Evolutionary conservation across 1,284 basidiomycete genomes (phyloP).

Genomic region (Ustilago sp.): DNA sequence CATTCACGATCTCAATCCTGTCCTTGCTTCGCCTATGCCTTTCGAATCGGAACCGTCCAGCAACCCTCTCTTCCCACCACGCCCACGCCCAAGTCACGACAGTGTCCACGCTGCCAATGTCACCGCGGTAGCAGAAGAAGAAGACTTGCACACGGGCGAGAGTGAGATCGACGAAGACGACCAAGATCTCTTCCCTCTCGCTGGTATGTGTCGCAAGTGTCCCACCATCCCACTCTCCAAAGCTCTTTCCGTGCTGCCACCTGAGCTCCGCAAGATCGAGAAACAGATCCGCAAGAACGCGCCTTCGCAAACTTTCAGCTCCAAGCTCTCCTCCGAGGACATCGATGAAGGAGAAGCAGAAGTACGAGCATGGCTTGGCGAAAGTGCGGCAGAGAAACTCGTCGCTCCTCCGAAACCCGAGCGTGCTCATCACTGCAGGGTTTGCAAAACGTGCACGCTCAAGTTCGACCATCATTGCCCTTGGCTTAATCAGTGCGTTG

Average conservation of each 20-base stretch:
- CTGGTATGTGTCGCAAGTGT: conserved; percentile 67
- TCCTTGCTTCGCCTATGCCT: conserved; percentile 15
- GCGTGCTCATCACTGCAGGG: conserved; percentile 93
- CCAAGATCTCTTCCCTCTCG: conserved; percentile 56
- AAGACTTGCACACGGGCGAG: conserved; percentile 3
- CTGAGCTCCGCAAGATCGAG: conserved; percentile 63
- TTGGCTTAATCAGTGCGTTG: conserved; percentile 98
- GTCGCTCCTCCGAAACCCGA: conserved; percentile 77
- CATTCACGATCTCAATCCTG: conserved; percentile 31
- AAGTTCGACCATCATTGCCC: conserved; percentile 76
- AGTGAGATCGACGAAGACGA: conserved; percentile 42
- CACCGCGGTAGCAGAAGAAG: neutral
- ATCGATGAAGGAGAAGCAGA: conserved; percentile 64
- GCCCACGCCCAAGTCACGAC: conserved; percentile 21
- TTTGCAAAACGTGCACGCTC: conserved; percentile 90
- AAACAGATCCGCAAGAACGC: conserved; percentile 42
- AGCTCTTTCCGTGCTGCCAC: conserved; percentile 61
- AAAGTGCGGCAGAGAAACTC: conserved; percentile 47
- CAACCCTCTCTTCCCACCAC: conserved; percentile 28
- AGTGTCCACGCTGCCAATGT: neutral
- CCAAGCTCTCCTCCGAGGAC: conserved; percentile 42
- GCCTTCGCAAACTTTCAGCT: conserved; percentile 24
- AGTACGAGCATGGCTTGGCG: conserved; percentile 61
- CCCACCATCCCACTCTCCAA: conserved; percentile 51
- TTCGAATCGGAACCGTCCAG: conserved; percentile 13